Evolutionary conservation across 306 rosid genomes (phyloP), one percentile per base, ranked within the genome.

Genomic region (Acacia acuminata): DNA sequence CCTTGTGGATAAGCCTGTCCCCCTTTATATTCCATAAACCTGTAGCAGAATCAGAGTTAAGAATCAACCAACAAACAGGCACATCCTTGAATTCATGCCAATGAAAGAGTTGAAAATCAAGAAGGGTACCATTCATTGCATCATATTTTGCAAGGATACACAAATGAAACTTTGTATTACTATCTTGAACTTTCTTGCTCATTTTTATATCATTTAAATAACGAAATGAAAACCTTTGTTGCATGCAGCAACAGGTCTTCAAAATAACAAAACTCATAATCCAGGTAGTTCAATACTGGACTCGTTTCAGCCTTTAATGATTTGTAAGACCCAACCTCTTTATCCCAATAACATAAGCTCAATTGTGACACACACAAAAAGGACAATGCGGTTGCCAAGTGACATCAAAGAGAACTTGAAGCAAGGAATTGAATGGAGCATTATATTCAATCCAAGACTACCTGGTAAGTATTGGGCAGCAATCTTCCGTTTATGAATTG

Each of bases 391-490:
- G 74, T 16, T 50, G 48, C 71, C 43, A 84, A 69, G 22, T 53
- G 72, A 64, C 38, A 63, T 25, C 20, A 6, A 42, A 64, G n/a
- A 64, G 20, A 64, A 64, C 38, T 64, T 30, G 40, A 30, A 27
- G 20, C 11, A 13, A 15, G 10, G 70, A 56, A 75, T 45, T 45
- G 75, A 36, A 77, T 5, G 32, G 22, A 58, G 38, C 30, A 71
- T 24, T 8, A 20, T 25, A 40, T 40, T 36, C 30, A 58, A 45
- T 43, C 20, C 75, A 71, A 63, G 72, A 36, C 63, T 76, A 90
- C 98, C 93, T 15, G 91, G 89, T 43, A 95, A 84, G 73, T 17
- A 87, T 19, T 77, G 89, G 78, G 84, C 78, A 34, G 88, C 78
- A 81, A 82, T 61, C 71, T 79, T 88, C 63, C 61, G 90, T 50